Conservation (phyloP, 2,329 filamentous ascomycete species). For the Pseudodiploospora longispora region DNA sequence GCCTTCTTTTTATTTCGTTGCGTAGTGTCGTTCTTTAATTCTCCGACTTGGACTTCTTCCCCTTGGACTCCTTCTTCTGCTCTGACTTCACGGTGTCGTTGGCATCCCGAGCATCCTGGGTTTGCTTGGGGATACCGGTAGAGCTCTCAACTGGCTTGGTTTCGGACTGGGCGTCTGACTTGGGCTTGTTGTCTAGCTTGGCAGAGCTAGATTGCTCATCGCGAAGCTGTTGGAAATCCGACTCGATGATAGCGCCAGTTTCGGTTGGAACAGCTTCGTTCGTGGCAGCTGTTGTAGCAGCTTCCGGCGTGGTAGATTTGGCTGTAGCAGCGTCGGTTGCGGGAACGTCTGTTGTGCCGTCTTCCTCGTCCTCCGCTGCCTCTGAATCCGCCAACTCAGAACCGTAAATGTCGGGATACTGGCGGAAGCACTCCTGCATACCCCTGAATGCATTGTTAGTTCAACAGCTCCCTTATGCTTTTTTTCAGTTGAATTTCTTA, state of each 20-base stretch:
- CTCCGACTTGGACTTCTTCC: conserved; percentile 4
- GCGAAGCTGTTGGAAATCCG: conserved; percentile 6
- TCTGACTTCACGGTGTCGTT: conserved; percentile 15
- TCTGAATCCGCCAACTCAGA: conserved; percentile 59
- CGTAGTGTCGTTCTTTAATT: neutral
- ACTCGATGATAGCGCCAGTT: neutral
- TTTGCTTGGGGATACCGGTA: conserved; percentile 8
- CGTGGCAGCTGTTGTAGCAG: neutral
- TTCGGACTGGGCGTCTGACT: conserved; percentile 8
- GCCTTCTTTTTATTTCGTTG: no score
- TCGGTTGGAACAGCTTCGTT: conserved; percentile 1
- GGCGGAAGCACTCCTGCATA: conserved; percentile 96
- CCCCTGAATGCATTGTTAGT: conserved; percentile 42
- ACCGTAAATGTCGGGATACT: conserved; percentile 88
- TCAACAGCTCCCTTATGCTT: neutral
- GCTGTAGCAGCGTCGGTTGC: neutral
- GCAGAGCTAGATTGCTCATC: conserved; percentile 1
- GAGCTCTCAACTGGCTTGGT: conserved; percentile 6
- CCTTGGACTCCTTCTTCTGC: conserved; percentile 11
- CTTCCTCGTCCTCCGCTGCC: conserved; percentile 20
- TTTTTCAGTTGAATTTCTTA: conserved; percentile 33
- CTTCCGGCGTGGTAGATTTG: neutral
- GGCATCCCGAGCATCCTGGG: conserved; percentile 23
- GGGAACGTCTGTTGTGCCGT: conserved; percentile 13
- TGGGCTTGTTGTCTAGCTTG: conserved; percentile 5